phyloP scores from a whole-genome alignment of 805 yeast genomes.

The Zygosaccharomyces rouxii region DNA sequence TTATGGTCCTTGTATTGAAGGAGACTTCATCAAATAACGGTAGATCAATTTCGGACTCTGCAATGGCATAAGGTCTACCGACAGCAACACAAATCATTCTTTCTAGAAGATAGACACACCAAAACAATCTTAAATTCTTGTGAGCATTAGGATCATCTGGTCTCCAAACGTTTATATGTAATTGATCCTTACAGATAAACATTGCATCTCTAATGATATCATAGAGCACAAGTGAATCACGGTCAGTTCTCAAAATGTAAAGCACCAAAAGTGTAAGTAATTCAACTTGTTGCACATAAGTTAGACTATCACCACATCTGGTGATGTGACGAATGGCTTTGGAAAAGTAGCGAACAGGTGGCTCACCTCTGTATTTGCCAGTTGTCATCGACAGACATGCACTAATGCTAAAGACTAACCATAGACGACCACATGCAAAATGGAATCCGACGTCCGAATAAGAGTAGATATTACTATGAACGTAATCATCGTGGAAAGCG shows the following conservation, averaged over 20 bases:
- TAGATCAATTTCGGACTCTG: slow-evolving; percentile 47
- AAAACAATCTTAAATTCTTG: slow-evolving; percentile 51
- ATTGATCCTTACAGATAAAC: slow-evolving; percentile 38
- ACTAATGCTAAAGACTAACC: slow-evolving; percentile 49
- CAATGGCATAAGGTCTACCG: slow-evolving; percentile 52
- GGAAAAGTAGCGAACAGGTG: slow-evolving; percentile 53
- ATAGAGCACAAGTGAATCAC: slow-evolving; percentile 52
- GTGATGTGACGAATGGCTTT: slow-evolving; percentile 56
- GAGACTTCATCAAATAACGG: slow-evolving; percentile 48
- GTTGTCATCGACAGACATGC: slow-evolving; percentile 52
- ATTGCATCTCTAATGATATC: slow-evolving; percentile 52
- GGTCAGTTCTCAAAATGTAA: slow-evolving; percentile 56
- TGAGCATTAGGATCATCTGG: slow-evolving; percentile 29
- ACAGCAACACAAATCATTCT: slow-evolving; percentile 59
- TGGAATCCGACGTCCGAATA: slow-evolving; percentile 39
- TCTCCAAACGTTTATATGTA: slow-evolving; percentile 28
- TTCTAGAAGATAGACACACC: slow-evolving; percentile 62
- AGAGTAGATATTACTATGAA: slow-evolving; percentile 39
- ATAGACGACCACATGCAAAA: slow-evolving; percentile 52
- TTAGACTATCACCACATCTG: slow-evolving; percentile 39
- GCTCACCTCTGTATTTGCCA: slow-evolving; percentile 52
- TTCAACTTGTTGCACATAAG: slow-evolving; percentile 47
- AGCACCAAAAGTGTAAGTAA: slow-evolving; percentile 48
- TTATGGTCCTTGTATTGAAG: slow-evolving; percentile 23
- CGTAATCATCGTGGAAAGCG: slow-evolving; percentile 47